These are phyloP conservation scores for Curvularia hawaiiensis DNA, from an alignment of 2,329 filamentous ascomycete species.

Conservation along the genomic window DNA sequence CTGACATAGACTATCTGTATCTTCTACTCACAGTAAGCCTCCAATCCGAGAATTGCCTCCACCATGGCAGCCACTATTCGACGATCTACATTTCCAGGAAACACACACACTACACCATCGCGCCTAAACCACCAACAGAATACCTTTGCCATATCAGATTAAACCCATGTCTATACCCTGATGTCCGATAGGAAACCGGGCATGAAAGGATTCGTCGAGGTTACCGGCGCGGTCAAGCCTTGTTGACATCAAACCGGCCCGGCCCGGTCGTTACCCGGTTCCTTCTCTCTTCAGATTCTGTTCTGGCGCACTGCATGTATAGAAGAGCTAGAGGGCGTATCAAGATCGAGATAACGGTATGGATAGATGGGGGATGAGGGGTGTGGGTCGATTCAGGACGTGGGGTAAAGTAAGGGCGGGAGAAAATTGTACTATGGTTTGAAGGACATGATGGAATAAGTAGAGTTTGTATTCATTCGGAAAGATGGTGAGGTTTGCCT, in stretches of 20 bases:
- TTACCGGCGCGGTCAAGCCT: background rate
- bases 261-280: background rate
- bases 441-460: background rate
- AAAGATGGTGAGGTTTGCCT: background rate
- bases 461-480: background rate
- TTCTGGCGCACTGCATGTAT: background rate
- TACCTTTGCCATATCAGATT: background rate
- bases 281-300: background rate
- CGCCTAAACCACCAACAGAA: background rate
- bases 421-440: background rate
- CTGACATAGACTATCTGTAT: too few relatives aligned
- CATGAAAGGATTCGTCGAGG: background rate
- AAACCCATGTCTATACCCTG: background rate
- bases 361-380: background rate
- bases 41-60: background rate
- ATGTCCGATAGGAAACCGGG: background rate
- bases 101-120: background rate
- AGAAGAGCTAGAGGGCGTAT: background rate
- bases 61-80: background rate
- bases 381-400: background rate
- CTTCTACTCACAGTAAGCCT: background rate
- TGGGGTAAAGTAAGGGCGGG: background rate
- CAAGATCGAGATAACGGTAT: background rate
- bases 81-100: background rate
- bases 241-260: background rate